phyloP scores from a whole-genome alignment of 305 asterid genomes.

The Striga hermonthica region DNA sequence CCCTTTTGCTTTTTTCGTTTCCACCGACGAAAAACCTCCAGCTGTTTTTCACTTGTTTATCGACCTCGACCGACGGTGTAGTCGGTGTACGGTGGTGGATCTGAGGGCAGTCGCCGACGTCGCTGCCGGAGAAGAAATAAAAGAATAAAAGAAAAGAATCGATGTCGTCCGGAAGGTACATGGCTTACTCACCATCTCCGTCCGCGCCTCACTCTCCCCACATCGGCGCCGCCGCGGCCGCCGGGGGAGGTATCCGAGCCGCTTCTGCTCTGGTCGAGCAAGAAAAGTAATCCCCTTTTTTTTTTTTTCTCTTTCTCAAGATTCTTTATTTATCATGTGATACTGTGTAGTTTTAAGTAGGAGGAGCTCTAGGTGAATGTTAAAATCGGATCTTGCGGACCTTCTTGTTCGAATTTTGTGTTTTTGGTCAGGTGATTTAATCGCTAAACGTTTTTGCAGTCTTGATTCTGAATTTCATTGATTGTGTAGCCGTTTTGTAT shows the following conservation, averaged over 20 bases:
- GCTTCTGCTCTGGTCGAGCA: conserved; percentile 54
- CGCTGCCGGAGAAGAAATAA: conserved; percentile 8
- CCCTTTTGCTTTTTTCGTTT: too few relatives aligned
- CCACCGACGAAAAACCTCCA: too few relatives aligned
- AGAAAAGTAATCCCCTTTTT: conserved; percentile 40
- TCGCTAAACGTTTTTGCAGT: neutral
- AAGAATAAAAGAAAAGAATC: neutral
- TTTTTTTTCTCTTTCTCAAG: neutral
- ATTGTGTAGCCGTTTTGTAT: neutral
- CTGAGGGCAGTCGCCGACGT: conserved; percentile 30
- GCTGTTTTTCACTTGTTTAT: too few relatives aligned
- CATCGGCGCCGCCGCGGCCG: conserved; percentile 34
- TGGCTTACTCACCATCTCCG: conserved; percentile 42
- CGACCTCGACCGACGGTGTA: conserved; percentile 18
- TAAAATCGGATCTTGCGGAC: conserved; percentile 31
- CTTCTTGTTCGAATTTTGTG: conserved; percentile 13
- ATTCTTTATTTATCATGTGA: neutral
- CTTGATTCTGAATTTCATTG: conserved; percentile 2
- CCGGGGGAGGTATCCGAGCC: conserved; percentile 44
- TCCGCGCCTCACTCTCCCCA: conserved; percentile 49
- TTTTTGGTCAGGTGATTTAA: conserved; percentile 1
- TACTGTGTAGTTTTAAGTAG: too few relatives aligned
- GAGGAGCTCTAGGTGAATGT: neutral
- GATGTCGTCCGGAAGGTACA: conserved; percentile 49
- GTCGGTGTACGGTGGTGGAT: conserved; percentile 28